Conservation (phyloP, 176 grass and related monocot genomes). For the Otatea glauca region DNA sequence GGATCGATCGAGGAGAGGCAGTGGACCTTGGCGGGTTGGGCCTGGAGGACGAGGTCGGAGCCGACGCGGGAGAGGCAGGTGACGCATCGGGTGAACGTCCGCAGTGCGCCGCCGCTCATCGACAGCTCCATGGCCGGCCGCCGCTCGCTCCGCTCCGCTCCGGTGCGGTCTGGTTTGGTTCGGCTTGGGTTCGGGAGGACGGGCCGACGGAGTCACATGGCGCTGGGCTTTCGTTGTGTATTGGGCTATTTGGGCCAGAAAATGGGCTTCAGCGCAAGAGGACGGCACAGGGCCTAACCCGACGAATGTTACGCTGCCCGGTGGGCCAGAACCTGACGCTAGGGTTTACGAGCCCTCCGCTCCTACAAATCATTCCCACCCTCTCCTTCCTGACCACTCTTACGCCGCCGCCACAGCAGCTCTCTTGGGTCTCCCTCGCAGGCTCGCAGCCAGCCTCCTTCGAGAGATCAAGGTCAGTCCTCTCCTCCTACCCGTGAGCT, state of each 20-base stretch:
- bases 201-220: too few species aligned
- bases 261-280: not conserved
- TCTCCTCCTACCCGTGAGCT: not conserved
- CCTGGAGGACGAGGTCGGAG: constrained; percentile 78
- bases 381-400: not conserved
- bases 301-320: not conserved
- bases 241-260: not conserved
- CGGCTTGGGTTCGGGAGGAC: not conserved
- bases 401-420: constrained; percentile 39
- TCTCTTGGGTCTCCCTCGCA: constrained; percentile 16
- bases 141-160: not conserved
- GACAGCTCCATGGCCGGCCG: constrained; percentile 72
- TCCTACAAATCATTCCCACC: not conserved
- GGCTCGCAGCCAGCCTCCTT: not conserved
- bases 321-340: not conserved
- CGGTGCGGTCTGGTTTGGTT: not conserved
- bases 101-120: constrained; percentile 67
- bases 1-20: not conserved
- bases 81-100: constrained; percentile 78
- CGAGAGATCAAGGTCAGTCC: constrained; percentile 41
- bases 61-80: constrained; percentile 81
- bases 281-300: not conserved
- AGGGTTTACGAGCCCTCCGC: constrained; percentile 41
- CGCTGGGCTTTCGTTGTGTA: not conserved
- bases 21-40: constrained; percentile 72